These are phyloP conservation scores for Didymella pinodella DNA, from an alignment of 2,329 filamentous ascomycete genomes.

Conservation along the genomic window DNA sequence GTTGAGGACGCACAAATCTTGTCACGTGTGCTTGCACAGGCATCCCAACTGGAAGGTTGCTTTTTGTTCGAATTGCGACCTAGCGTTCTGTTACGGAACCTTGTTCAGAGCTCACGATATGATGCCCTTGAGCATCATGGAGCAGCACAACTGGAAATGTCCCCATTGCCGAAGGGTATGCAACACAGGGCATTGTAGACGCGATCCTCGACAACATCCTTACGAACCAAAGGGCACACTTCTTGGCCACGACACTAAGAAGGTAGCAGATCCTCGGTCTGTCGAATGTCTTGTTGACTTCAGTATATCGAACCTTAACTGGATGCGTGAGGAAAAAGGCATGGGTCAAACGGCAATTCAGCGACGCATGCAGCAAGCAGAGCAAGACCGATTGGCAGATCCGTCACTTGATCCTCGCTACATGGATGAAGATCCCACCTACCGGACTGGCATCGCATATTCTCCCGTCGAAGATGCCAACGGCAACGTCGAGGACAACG, in stretches of 20 bases:
- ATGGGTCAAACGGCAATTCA: conserved; percentile 56
- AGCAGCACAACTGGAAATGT: conserved; percentile 84
- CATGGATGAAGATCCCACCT: conserved; percentile 51
- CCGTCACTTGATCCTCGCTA: conserved; percentile 56
- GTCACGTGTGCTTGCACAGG: conserved; percentile 83
- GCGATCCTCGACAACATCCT: conserved; percentile 71
- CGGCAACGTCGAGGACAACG: conserved; percentile 38
- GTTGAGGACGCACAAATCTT: conserved; percentile 63
- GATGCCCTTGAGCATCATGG: conserved; percentile 82
- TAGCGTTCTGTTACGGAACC: conserved; percentile 90
- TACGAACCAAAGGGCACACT: conserved; percentile 88
- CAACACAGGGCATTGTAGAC: conserved; percentile 82
- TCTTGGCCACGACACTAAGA: conserved; percentile 88
- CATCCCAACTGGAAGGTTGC: conserved; percentile 88
- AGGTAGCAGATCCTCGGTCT: conserved; percentile 88
- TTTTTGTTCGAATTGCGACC: conserved; percentile 76
- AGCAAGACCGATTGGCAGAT: conserved; percentile 59
- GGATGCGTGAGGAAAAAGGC: conserved; percentile 69
- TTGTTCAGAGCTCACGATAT: conserved; percentile 91
- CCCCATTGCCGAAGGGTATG: conserved; percentile 87
- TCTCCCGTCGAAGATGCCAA: conserved; percentile 46
- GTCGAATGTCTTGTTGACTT: conserved; percentile 93
- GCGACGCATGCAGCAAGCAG: conserved; percentile 62
- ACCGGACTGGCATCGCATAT: conserved; percentile 54
- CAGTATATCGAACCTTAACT: conserved; percentile 83